Base-by-base conservation (phyloP, 2,329 filamentous ascomycete genomes). In the Beauveria australis region DNA sequence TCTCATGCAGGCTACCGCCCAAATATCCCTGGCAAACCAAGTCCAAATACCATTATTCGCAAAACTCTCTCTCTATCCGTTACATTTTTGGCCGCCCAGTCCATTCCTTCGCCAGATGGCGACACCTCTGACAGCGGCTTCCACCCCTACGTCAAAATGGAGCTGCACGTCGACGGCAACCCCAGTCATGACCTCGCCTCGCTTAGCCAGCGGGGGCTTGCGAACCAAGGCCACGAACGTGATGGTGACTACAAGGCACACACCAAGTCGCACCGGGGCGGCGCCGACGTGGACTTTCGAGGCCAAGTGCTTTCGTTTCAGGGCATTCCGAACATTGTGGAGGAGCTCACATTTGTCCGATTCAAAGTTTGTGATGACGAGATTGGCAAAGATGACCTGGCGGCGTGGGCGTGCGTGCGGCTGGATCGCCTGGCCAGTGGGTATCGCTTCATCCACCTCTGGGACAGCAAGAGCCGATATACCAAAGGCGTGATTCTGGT, bases 311-410 rank as follows among this genome's bases (percentile, higher is more conserved):
- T 91, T 16, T 73, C 77, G 37, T 90, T 91, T 65, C 74, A 78
- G 22, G 72, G 72, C 0, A 74, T 85, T 33, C 71, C 75, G 1
- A 79, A 83, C 9, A 78, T 91, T 1, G 79, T 89, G 9, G 84
- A 89, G 57, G 83, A 88, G 68, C 76, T 92, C 63, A 84, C 85
- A 33, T 92, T 92, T 75, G 79, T 91, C 59, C 81, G 89, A 68
- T 90, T 97, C 78, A 91, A 95, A 67, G 80, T 97, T 66, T 89
- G 92, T 73, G 91, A 97, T 71, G 89, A 96, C 66, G 89, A 93
- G 72, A 83, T 92, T 65, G 86, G 87, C 4, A 81, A 82, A 64
- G 92, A 97, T 68, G 83, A 88, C 62, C 74, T 96, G 61, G 88
- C 91, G 12, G 91, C 89, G 3, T 97, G 94, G 94, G 86, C 89